phyloP scores from a whole-genome alignment of 352 stramenopile genomes.

The Phytopythium delawarense region DNA sequence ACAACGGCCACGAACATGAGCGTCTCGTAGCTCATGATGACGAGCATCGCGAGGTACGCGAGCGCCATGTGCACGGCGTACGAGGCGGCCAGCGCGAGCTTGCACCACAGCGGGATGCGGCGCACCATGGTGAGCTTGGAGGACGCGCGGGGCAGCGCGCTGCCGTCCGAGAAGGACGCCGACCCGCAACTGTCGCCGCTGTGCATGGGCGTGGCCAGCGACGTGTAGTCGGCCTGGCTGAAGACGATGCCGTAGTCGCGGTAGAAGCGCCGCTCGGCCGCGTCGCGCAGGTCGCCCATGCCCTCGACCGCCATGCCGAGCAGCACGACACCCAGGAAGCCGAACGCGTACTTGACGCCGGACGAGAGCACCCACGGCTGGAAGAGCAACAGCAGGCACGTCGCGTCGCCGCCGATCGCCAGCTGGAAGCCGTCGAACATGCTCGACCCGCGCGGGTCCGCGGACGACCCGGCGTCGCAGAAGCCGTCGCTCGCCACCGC shows the following conservation, averaged over 20 bases:
- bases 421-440: conserved; percentile 85
- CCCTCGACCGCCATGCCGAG: conserved; percentile 66
- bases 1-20: conserved; percentile 72
- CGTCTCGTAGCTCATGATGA: conserved; percentile 82
- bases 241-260: conserved; percentile 48
- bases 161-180: conserved; percentile 28
- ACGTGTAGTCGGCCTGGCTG: conserved; percentile 52
- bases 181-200: conserved; percentile 30
- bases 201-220: conserved; percentile 34
- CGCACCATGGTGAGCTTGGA: conserved; percentile 31
- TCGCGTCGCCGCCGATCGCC: conserved; percentile 46
- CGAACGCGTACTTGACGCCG: conserved; percentile 66
- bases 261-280: conserved; percentile 38
- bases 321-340: conserved; percentile 62
- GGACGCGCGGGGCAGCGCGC: conserved; percentile 23
- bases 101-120: conserved; percentile 53
- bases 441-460: conserved; percentile 37
- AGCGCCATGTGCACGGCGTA: conserved; percentile 85
- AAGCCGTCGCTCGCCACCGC: conserved; percentile 28
- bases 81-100: conserved; percentile 47
- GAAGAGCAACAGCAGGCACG: conserved; percentile 76
- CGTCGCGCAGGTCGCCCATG: conserved; percentile 50
- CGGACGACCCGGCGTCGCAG: conserved; percentile 38
- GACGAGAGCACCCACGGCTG: conserved; percentile 75
- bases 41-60: conserved; percentile 80